A percentile compares a stretch with the other conserved stretches of the same genome.
Evolutionary conservation across 257 asterid species (phyloP).

Genomic region (Lycium ferocissimum): DNA sequence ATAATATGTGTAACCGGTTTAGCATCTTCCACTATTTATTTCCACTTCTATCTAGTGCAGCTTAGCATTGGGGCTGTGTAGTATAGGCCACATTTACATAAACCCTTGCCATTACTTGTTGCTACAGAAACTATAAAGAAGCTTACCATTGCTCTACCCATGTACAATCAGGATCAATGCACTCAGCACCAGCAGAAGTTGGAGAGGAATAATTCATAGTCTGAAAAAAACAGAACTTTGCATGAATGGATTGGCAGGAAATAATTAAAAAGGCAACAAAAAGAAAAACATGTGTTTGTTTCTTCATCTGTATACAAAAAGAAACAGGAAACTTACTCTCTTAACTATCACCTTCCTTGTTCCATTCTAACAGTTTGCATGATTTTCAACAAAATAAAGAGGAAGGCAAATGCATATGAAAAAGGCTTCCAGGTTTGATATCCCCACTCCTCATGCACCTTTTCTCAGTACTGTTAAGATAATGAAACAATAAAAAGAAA

Average conservation of each 20-base stretch:
- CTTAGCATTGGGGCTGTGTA: too few species aligned
- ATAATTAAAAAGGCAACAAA: neutral
- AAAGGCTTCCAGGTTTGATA: neutral
- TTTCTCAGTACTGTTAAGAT: neutral
- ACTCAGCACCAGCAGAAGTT: slow-evolving; percentile 95
- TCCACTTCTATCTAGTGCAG: neutral
- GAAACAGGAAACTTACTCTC: neutral
- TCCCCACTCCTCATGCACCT: neutral
- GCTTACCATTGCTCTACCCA: slow-evolving; percentile 98
- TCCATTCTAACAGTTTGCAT: neutral
- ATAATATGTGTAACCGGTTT: neutral
- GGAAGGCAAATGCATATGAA: neutral
- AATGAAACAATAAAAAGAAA: neutral
- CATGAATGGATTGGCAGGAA: neutral
- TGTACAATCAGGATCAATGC: slow-evolving; percentile 86
- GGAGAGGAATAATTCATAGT: slow-evolving; percentile 83
- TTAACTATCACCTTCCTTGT: neutral
- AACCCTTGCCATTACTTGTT: neutral
- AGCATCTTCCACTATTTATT: neutral
- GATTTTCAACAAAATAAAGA: neutral
- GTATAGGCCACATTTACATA: neutral
- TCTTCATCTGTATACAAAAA: neutral
- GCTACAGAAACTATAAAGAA: neutral
- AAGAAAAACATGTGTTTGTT: neutral
- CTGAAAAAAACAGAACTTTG: slow-evolving; percentile 50